Conservation (phyloP, 2,329 filamentous ascomycete species). For the Juglanconis oblonga region DNA sequence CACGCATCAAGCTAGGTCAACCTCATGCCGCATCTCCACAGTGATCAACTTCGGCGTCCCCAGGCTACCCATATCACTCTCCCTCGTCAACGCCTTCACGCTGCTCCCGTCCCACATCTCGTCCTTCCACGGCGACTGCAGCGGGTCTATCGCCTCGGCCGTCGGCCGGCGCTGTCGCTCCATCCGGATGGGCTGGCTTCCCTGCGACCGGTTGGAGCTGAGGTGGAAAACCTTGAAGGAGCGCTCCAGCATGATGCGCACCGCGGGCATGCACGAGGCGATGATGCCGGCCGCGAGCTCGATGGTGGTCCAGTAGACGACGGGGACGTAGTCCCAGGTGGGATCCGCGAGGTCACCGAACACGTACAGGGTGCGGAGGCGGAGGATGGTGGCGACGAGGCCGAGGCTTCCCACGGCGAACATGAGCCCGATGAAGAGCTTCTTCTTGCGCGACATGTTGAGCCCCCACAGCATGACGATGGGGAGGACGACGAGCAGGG, state of each 20-base stretch:
- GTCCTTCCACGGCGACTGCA: neutral
- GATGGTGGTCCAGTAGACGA: conserved; percentile 14
- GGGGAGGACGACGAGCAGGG: conserved; percentile 14
- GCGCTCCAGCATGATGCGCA: conserved; percentile 12
- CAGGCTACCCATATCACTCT: neutral
- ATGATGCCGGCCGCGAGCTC: conserved; percentile 18
- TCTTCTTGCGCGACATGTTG: conserved; percentile 16
- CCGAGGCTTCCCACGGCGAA: conserved; percentile 17
- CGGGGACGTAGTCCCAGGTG: conserved; percentile 8
- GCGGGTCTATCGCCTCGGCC: neutral
- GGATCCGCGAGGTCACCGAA: conserved; percentile 9
- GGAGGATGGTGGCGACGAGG: conserved; percentile 12
- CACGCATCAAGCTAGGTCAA: too few relatives aligned
- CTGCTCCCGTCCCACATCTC: neutral
- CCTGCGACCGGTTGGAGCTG: neutral
- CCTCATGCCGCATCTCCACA: neutral
- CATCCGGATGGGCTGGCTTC: neutral
- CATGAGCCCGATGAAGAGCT: conserved; percentile 14
- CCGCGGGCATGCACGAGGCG: conserved; percentile 14
- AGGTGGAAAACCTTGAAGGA: conserved; percentile 10
- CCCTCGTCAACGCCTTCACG: neutral
- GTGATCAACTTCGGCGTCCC: neutral
- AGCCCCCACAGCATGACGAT: conserved; percentile 13
- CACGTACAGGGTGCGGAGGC: conserved; percentile 2
- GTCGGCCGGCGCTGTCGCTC: conserved; percentile 7